These are phyloP conservation scores for Nicotiana knightiana DNA, from an alignment of 257 asterid species.

Conservation along the genomic window DNA sequence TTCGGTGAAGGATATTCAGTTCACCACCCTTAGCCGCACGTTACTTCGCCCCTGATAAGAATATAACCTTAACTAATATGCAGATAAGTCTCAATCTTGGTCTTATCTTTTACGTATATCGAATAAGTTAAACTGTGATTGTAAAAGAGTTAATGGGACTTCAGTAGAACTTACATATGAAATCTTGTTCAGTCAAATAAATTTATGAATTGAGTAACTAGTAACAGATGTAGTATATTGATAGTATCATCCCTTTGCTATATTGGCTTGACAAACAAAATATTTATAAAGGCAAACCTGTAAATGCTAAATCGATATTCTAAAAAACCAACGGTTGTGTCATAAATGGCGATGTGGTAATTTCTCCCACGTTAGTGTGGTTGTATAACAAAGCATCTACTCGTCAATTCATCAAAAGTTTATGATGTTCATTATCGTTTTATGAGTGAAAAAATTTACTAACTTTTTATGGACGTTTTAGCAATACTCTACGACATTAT, in stretches of 20 bases:
- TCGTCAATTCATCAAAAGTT: background rate
- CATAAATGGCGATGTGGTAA: background rate
- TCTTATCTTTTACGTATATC: no score
- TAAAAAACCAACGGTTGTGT: no score
- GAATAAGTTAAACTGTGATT: background rate
- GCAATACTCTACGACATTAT: background rate
- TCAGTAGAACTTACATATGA: background rate
- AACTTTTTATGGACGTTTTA: background rate
- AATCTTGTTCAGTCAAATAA: background rate
- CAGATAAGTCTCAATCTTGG: background rate
- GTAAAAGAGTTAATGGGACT: no score
- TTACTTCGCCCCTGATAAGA: background rate
- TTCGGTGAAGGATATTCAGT: no score
- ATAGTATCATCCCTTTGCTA: no score
- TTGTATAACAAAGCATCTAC: background rate
- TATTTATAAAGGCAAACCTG: no score
- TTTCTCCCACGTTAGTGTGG: background rate
- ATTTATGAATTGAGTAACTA: background rate
- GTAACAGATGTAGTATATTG: no score
- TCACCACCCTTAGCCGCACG: no score
- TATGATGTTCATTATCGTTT: background rate
- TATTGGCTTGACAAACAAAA: no score
- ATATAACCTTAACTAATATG: background rate
- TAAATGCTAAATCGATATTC: background rate
- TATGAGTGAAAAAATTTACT: background rate